These are phyloP conservation scores for Stagonosporopsis rhizophila DNA, from an alignment of 2,329 filamentous ascomycete species.

Conservation along the genomic window DNA sequence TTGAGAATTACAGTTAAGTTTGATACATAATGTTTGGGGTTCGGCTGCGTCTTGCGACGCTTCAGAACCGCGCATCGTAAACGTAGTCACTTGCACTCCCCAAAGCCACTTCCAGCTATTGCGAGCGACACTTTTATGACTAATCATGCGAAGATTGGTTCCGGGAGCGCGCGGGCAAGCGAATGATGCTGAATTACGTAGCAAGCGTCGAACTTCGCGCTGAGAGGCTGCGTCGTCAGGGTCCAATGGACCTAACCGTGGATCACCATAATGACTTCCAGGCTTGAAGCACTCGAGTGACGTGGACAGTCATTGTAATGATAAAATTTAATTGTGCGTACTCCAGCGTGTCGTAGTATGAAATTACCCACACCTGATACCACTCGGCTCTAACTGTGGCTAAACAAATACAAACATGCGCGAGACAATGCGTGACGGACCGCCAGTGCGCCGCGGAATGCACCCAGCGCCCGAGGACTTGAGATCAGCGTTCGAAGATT, in stretches of 20 bases:
- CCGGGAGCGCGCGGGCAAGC: slow-evolving; percentile 1
- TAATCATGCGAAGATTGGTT: no score
- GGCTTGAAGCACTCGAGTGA: slow-evolving; percentile 1
- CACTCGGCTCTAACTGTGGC: background rate
- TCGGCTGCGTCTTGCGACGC: background rate
- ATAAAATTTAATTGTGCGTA: background rate
- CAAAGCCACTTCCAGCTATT: no score
- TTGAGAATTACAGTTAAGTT: background rate
- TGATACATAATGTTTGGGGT: slow-evolving; percentile 3
- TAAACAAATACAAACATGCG: slow-evolving; percentile 1
- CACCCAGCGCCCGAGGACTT: slow-evolving; percentile 3
- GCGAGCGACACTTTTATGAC: no score
- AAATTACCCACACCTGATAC: background rate
- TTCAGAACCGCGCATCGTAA: background rate
- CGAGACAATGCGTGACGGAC: slow-evolving; percentile 7
- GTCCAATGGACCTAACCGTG: slow-evolving; percentile 1
- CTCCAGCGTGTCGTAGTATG: background rate
- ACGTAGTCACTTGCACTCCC: no score
- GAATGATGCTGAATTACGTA: slow-evolving; percentile 21
- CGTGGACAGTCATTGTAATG: slow-evolving; percentile 3
- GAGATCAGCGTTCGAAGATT: slow-evolving; percentile 1
- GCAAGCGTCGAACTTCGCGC: slow-evolving; percentile 1
- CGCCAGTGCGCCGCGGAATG: slow-evolving; percentile 14
- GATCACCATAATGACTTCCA: slow-evolving; percentile 9
- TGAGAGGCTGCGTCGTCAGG: slow-evolving; percentile 11